Percentiles rank a stretch among this genome's conserved stretches.
Conservation (phyloP, 495 filamentous ascomycete genomes). For the Jackrogersella minutella region DNA sequence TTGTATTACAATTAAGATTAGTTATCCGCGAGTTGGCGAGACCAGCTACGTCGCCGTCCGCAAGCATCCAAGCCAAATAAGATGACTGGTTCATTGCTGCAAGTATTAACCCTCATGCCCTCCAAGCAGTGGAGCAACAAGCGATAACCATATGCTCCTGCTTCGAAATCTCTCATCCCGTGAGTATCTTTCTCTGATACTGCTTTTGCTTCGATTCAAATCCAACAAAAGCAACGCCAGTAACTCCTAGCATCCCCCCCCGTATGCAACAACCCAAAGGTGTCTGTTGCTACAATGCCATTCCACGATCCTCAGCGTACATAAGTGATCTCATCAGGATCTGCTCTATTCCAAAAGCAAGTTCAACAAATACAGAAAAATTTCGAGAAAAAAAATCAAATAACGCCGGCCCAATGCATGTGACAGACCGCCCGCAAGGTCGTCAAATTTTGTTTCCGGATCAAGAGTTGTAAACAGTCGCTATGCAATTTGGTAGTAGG, state of each 20-base stretch:
- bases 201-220: conserved; percentile 12
- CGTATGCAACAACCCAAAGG: conserved; percentile 20
- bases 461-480: conserved; percentile 55
- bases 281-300: conserved; percentile 22
- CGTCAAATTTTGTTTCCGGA: conserved; percentile 41
- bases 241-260: conserved; percentile 38
- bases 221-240: conserved; percentile 26
- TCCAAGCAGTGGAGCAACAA: conserved; percentile 38
- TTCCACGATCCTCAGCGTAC: conserved; percentile 18
- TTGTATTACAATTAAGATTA: conserved; percentile 47
- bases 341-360: conserved; percentile 22
- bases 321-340: conserved; percentile 9
- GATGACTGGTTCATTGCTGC: conserved; percentile 18
- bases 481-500: conserved; percentile 63
- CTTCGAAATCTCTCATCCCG: conserved; percentile 19
- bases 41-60: conserved; percentile 29
- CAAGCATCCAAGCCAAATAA: conserved; percentile 31
- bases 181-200: conserved; percentile 20
- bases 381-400: conserved; percentile 19
- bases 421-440: conserved; percentile 42
- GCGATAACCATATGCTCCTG: conserved; percentile 39
- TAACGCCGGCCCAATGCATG: conserved; percentile 48
- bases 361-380: conserved; percentile 21
- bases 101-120: conserved; percentile 36
- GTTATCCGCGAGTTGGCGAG: conserved; percentile 40